A percentile compares a stretch with the other conserved stretches of the same genome.
phyloP scores from a whole-genome alignment of 495 filamentous ascomycete genomes.

The Eremomyces bilateralis region DNA sequence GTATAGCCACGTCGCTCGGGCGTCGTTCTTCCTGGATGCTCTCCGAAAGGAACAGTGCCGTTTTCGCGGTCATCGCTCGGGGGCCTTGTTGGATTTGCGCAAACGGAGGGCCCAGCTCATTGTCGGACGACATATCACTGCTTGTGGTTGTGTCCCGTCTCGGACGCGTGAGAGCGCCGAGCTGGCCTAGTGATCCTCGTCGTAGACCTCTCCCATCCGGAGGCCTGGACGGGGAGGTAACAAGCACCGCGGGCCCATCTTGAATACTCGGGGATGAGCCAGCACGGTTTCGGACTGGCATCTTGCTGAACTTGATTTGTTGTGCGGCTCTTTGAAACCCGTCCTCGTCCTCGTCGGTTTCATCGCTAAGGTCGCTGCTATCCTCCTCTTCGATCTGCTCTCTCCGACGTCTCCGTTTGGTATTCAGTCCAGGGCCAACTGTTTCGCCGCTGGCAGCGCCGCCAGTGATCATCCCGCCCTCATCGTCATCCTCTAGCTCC shows the following conservation, averaged over 20 bases:
- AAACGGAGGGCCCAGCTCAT: too few species aligned
- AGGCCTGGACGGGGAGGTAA: constrained; percentile 25
- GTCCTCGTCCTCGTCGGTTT: constrained; percentile 64
- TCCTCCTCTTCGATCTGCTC: constrained; percentile 87
- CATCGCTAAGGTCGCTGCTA: constrained; percentile 88
- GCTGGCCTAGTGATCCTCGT: constrained; percentile 53
- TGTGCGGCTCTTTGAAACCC: constrained; percentile 26
- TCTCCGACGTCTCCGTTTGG: constrained; percentile 28
- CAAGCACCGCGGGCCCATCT: constrained; percentile 15
- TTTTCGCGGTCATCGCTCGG: constrained; percentile 24
- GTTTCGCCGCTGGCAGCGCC: constrained; percentile 50
- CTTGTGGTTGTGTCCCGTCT: constrained; percentile 75
- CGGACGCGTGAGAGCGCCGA: constrained; percentile 50
- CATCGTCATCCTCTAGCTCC: constrained; percentile 53
- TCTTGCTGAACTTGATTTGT: constrained; percentile 85
- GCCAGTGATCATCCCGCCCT: constrained; percentile 61
- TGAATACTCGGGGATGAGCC: constrained; percentile 49
- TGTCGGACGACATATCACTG: constrained; percentile 81
- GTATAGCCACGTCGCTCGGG: constrained; percentile 14
- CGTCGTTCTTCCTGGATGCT: constrained; percentile 19
- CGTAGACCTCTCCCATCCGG: constrained; percentile 28
- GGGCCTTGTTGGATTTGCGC: constrained; percentile 41
- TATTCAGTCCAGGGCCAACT: constrained; percentile 36
- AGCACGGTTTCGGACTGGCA: constrained; percentile 70
- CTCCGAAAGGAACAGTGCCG: constrained; percentile 22